phyloP scores from a whole-genome alignment of 805 yeast species.

The Wickerhamomyces mucosus region DNA sequence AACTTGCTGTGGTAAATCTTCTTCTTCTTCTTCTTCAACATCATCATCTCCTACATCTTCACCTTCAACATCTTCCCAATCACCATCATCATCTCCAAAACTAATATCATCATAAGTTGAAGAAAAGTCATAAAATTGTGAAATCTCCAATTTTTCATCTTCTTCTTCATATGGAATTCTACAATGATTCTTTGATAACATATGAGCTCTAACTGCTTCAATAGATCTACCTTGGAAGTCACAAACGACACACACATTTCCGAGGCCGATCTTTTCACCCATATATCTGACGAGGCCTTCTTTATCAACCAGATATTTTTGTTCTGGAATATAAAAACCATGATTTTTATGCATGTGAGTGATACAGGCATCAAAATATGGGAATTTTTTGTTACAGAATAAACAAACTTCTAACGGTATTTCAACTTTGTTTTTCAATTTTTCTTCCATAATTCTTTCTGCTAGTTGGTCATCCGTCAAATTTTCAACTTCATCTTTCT shows the following conservation, averaged over 20 bases:
- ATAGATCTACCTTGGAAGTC: constrained; percentile 75
- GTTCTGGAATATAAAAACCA: constrained; percentile 88
- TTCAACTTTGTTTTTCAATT: constrained; percentile 30
- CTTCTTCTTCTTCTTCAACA: constrained; percentile 27
- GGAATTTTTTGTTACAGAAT: constrained; percentile 40
- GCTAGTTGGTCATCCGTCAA: constrained; percentile 28
- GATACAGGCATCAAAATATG: constrained; percentile 40
- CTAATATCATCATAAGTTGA: constrained; percentile 46
- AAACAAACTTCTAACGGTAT: constrained; percentile 44
- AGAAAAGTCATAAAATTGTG: constrained; percentile 85
- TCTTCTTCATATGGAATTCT: constrained; percentile 82
- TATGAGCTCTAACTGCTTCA: constrained; percentile 86
- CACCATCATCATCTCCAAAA: constrained; percentile 22
- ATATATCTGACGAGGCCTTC: constrained; percentile 70
- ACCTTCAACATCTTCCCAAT: constrained; percentile 30
- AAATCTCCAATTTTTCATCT: constrained; percentile 76
- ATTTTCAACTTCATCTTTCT: constrained; percentile 19
- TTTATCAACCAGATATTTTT: constrained; percentile 55
- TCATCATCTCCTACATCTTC: constrained; percentile 26
- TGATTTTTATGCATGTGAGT: constrained; percentile 71
- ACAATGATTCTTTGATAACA: constrained; percentile 81
- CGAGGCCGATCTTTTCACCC: constrained; percentile 86
- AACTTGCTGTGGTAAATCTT: constrained; percentile 28
- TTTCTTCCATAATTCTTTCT: constrained; percentile 28
- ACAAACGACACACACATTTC: constrained; percentile 83